Evolutionary conservation across 2,329 filamentous ascomycete genomes (phyloP), one percentile per base, ranked within the genome.

Genomic region (Fusarium pseudonygamai): DNA sequence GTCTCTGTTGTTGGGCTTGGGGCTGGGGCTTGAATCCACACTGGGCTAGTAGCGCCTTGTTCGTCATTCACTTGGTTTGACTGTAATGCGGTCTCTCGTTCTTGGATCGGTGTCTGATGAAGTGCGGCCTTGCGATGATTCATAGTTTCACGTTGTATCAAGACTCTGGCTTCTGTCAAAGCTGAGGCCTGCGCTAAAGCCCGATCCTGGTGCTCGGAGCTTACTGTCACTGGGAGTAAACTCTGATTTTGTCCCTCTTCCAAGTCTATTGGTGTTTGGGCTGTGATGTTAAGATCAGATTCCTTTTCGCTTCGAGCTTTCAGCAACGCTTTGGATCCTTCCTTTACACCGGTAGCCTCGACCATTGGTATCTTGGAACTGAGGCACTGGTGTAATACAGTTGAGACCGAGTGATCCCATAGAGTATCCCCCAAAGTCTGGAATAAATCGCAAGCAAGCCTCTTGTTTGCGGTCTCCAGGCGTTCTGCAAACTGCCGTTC

Each of bases 201-300:
- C n/a, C 11, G 37, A 0, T 24, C 5, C 24, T 18, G 20, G 7
- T 2, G 16, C 6, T 15, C 13, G 0, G 11, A 30, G 22, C 3
- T 24, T 5, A 3, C 7, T 20, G 16, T 3, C 0, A 12, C 1
- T n/a, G 20, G 22, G 10, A 2, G 10, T 9, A 15, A n/a, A 15
- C 3, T 4, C 2, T 12, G 22, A 6, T 0, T 12, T 20, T 30
- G 24, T 1, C 8, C 18, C 20, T 0, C 14, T 16, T 32, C 24
- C 14, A 11, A n/a, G 36, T 22, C 14, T 15, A 18, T 30, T 8
- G 9, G 3, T 6, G 6, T 8, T 22, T n/a, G 0, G 4, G 4
- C 0, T 16, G 36, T 3, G 16, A n/a, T 5, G 10, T n/a, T 9
- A 0, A 6, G 5, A 2, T 12, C 14, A 5, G n/a, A 1, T 3